These are phyloP conservation scores for Naganishia cerealis DNA, from an alignment of 1,284 basidiomycete species.

Conservation along the genomic window DNA sequence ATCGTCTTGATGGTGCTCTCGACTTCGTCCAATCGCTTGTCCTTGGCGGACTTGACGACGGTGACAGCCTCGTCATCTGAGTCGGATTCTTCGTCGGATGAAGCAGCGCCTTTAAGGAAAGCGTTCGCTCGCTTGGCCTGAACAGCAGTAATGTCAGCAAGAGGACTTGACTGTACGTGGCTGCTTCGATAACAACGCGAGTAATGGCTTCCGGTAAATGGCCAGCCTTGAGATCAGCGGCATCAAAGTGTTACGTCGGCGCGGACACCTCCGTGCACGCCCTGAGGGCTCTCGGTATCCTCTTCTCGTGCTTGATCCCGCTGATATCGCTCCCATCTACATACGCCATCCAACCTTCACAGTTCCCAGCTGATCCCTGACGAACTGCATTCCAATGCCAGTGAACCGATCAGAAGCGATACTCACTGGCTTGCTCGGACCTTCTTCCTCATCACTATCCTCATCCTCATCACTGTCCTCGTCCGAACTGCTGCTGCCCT, in stretches of 20 bases:
- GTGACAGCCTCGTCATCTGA: constrained; percentile 49
- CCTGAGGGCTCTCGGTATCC: background rate
- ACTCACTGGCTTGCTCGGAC: constrained; percentile 38
- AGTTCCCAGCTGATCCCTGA: background rate
- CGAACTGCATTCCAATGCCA: background rate
- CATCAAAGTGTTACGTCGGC: too few relatives aligned
- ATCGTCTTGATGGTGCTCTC: constrained; percentile 76
- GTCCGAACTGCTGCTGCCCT: constrained; percentile 40
- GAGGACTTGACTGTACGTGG: background rate
- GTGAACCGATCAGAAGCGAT: background rate
- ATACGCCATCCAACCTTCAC: background rate
- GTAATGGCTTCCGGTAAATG: too few relatives aligned
- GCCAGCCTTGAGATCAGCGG: too few relatives aligned
- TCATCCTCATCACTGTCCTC: constrained; percentile 44
- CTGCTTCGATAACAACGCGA: background rate
- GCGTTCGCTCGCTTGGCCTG: constrained; percentile 40
- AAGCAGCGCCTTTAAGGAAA: constrained; percentile 51
- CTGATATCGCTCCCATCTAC: background rate
- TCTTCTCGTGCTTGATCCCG: too few relatives aligned
- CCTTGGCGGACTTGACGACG: constrained; percentile 53
- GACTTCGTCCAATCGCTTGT: constrained; percentile 57
- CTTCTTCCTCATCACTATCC: constrained; percentile 41
- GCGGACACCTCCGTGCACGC: background rate
- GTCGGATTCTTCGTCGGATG: constrained; percentile 50
- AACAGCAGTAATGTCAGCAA: background rate